Base-by-base conservation (phyloP, 371 early-diverging fungal genomes). In the Aphelidium insulamus region DNA sequence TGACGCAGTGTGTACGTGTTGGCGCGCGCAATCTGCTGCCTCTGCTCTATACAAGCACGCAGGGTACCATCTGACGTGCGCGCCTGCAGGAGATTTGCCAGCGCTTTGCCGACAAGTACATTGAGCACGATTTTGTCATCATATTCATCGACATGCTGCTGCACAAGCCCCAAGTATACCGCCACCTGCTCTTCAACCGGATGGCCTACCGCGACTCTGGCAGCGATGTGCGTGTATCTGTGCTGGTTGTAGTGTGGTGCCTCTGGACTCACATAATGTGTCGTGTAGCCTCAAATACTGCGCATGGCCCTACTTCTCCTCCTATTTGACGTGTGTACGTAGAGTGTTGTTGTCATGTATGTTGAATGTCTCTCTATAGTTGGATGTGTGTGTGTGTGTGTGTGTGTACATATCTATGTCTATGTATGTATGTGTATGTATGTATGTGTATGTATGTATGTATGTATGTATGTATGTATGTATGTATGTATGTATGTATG, bases 71-170 rank as follows among this genome's bases (percentile, higher is more conserved):
- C 21, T 23, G 7, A 8, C 5, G 5, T 11, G 3, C 12, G 10
- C 29, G 19, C 14, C 21, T 17, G 2, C 54, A 74, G 75, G 61
- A 63, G 21, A 47, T 46, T 12, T 90, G 92, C 55, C 59, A 74
- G 24, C 54, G 64, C 22, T 77, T 90, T 44, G 85, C 80, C 24
- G 92, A 91, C 61, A 82, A 81, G 48, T 91, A 91, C 51, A 65
- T 90, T 28, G 92, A 91, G 49, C 73, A 75, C 42, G 92, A 90
- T 47, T 63, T 68, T 46, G 66, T 83, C 8, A 69, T 87, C 34
- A 67, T 83, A 38, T 83, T 88, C 49, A 81, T 90, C 41, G 92
- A 91, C 55, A 72, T 88, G 81, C 51, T 90, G 10, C 55, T 91
- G 34, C 81, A 78, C 48, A 82, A 84, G 49, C 70, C 74, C 24